Conservation (phyloP, 1,284 basidiomycete genomes). For the Ganoderma resinaceum region DNA sequence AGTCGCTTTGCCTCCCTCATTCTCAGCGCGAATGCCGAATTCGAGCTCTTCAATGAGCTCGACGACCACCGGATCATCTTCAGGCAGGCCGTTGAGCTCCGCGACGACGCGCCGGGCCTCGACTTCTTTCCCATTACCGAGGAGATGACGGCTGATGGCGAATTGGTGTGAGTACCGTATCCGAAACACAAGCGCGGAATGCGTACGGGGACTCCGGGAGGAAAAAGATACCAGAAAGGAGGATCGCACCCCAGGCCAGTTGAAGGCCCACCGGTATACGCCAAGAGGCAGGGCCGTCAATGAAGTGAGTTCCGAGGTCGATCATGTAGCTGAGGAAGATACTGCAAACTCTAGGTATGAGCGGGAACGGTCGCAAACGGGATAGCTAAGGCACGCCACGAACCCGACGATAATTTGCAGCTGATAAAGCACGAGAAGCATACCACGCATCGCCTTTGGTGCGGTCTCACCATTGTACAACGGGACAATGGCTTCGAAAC, state of each 20-base stretch:
- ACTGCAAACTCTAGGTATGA: conserved; percentile 40
- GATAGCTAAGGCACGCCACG: conserved; percentile 23
- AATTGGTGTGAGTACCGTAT: not conserved
- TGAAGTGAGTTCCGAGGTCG: conserved; percentile 71
- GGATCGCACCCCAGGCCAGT: conserved; percentile 69
- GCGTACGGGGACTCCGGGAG: conserved; percentile 83
- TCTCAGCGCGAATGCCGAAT: conserved; percentile 71
- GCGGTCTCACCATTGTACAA: conserved; percentile 85
- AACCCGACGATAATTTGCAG: conserved; percentile 77
- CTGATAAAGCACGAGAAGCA: conserved; percentile 78
- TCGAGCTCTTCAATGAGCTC: conserved; percentile 76
- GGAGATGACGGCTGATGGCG: conserved; percentile 61
- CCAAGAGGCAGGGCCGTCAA: conserved; percentile 72
- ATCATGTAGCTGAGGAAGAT: conserved; percentile 80
- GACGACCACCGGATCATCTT: conserved; percentile 68
- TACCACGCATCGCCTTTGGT: conserved; percentile 77
- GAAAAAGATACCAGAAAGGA: conserved; percentile 76
- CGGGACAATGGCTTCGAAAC: conserved; percentile 71
- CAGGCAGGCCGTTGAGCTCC: conserved; percentile 65
- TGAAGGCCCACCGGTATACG: conserved; percentile 74
- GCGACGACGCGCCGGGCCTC: conserved; percentile 72
- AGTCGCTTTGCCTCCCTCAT: conserved; percentile 79
- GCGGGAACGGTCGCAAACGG: not conserved
- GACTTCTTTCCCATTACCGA: conserved; percentile 57
- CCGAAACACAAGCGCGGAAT: not conserved